These are phyloP conservation scores for Arthrinium phaeospermum DNA, from an alignment of 2,329 filamentous ascomycete species.

Conservation along the genomic window DNA sequence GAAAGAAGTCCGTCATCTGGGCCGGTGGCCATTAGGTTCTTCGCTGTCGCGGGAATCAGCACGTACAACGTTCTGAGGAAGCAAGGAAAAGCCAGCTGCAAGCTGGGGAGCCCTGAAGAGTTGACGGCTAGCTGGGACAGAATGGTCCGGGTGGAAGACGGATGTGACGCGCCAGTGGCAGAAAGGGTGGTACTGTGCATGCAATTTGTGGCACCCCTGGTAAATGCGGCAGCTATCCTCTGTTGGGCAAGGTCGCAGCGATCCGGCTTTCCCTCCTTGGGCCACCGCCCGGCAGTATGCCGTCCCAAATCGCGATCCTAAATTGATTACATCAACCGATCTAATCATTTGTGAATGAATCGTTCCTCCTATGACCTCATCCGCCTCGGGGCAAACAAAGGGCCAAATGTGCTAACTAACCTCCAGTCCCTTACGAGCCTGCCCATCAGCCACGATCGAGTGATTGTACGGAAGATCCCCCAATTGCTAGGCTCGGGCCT, in stretches of 20 bases:
- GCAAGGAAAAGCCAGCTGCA: neutral
- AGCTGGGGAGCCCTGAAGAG: neutral
- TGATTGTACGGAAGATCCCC: neutral
- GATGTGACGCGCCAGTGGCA: neutral
- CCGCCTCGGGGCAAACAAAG: neutral
- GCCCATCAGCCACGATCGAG: neutral
- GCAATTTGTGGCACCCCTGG: neutral
- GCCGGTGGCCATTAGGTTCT: neutral
- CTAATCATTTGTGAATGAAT: neutral
- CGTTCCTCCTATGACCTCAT: neutral
- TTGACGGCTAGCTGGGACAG: neutral
- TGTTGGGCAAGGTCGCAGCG: neutral
- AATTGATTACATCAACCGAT: neutral
- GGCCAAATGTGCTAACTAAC: neutral
- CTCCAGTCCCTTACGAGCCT: neutral
- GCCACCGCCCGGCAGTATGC: slow-evolving; percentile 18
- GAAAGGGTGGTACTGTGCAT: neutral
- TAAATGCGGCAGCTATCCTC: neutral
- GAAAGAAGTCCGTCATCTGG: neutral
- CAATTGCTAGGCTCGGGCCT: neutral
- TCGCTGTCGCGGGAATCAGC: neutral
- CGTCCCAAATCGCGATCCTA: slow-evolving; percentile 15
- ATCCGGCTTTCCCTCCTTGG: slow-evolving; percentile 22
- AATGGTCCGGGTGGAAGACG: neutral
- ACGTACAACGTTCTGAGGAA: neutral